Evolutionary conservation across 192 early-diverging fungal genomes (phyloP), one percentile per base, ranked within the genome.

Genomic region (Lunasporangiospora selenospora): DNA sequence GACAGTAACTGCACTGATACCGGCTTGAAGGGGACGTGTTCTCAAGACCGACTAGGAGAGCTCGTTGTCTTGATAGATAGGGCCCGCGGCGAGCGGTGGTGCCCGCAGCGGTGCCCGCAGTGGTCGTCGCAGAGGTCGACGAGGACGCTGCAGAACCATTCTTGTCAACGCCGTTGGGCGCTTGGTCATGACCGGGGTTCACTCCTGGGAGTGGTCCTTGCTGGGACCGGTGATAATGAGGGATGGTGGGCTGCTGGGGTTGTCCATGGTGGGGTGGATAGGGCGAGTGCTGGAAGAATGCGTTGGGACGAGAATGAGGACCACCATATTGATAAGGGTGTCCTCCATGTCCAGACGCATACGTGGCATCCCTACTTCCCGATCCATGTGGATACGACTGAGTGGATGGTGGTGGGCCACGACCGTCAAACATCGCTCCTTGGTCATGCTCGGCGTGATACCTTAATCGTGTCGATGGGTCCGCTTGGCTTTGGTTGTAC

Each of bases 1-100:
- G 37, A 48, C 91, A 93, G 24, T 75, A 76, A 15, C 75, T 60
- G 43, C 89, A 91, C 48, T 77, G 69, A 56, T 88, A 89, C 50
- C 79, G 76, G 48, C 81, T 81, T 53, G 57, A 58, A 13, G 62
- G 42, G 16, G 67, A 62, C 4, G 58, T 53, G 7, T 38, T 24
- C 12, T 60, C 63, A 21, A 62, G 39, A 15, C 64, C 64, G n/a
- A 63, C 64, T 41, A 67, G 49, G 27, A 58, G 58, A 23, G 60
- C 64, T 24, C 70, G 49, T 11, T 62, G 44, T 4, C 50, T 40
- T 29, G 53, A 75, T 6, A 65, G 47, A 24, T 76, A 66, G 3
- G 69, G 67, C 9, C 61, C 70, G 16, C 64, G 67, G 27, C 62
- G 37, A 26, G 18, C 53, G 1, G 57, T 39, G 13, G 65, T 19